A percentile compares a stretch with the other conserved stretches of the same genome.
phyloP scores from a whole-genome alignment of 805 yeast genomes.

The Candida insectorum region DNA sequence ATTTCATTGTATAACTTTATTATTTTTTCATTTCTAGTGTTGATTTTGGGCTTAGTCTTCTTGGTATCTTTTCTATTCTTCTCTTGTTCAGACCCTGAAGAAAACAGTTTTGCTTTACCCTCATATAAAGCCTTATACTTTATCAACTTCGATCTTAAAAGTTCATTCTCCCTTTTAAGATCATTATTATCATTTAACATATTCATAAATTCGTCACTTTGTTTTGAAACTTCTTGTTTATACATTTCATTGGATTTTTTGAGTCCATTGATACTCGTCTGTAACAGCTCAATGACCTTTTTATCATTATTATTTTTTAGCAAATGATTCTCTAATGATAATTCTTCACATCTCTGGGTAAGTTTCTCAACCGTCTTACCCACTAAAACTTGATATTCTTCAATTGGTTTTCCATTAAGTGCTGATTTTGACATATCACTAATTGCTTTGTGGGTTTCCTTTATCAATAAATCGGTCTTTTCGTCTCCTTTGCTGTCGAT shows the following conservation, averaged over 20 bases:
- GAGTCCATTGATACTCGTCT: slow-evolving; percentile 12
- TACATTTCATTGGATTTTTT: slow-evolving; percentile 8
- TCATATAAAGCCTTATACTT: slow-evolving; percentile 34
- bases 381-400: slow-evolving; percentile 23
- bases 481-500: not conserved
- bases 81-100: too few relatives aligned
- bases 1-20: slow-evolving; percentile 12
- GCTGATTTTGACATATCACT: slow-evolving; percentile 19
- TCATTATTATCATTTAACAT: slow-evolving; percentile 18
- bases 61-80: slow-evolving; percentile 1
- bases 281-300: slow-evolving; percentile 11
- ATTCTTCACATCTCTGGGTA: slow-evolving; percentile 11
- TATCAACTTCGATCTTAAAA: slow-evolving; percentile 29
- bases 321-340: slow-evolving; percentile 6
- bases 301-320: slow-evolving; percentile 8
- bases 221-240: slow-evolving; percentile 9
- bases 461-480: slow-evolving; percentile 18
- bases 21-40: slow-evolving; percentile 3
- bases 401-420: slow-evolving; percentile 20
- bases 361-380: slow-evolving; percentile 26
- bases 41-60: not conserved
- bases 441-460: slow-evolving; percentile 27
- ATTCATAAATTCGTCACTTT: slow-evolving; percentile 12
- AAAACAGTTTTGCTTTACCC: slow-evolving; percentile 7
- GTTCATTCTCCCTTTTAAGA: slow-evolving; percentile 23